Evolutionary conservation across 75 land plant genomes (phyloP).

Genomic region (Pinus taeda): DNA sequence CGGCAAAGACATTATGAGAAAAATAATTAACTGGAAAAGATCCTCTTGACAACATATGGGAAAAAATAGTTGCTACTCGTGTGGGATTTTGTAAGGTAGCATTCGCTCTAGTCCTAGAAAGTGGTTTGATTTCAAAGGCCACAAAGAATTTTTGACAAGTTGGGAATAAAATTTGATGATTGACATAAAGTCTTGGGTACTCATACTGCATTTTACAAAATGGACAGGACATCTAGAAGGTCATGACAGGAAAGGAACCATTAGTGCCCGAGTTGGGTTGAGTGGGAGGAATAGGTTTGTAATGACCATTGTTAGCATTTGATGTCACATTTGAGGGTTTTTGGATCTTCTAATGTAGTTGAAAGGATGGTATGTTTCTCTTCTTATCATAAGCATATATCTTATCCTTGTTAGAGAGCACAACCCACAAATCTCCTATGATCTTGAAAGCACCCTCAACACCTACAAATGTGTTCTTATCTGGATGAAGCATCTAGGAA

Average conservation of each 20-base stretch:
- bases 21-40: background rate
- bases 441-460: too few species aligned
- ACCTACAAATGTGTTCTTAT: too few species aligned
- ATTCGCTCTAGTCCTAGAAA: constrained; percentile 11
- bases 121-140: constrained; percentile 43
- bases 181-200: constrained; percentile 67
- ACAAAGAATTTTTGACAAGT: constrained; percentile 62
- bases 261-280: too few species aligned
- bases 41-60: too few species aligned
- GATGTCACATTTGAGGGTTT: too few species aligned
- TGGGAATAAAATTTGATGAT: constrained; percentile 70
- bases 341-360: too few species aligned
- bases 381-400: constrained; percentile 35
- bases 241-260: background rate
- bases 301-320: too few species aligned
- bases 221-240: constrained; percentile 84
- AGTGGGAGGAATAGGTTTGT: too few species aligned
- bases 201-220: constrained; percentile 88
- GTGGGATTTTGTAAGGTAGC: too few species aligned
- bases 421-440: background rate
- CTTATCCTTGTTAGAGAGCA: constrained; percentile 42
- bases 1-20: background rate
- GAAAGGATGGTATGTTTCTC: too few species aligned
- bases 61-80: too few species aligned
- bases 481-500: too few species aligned